These are phyloP conservation scores for Mycena maculata DNA, from an alignment of 768 basidiomycete genomes.

Conservation along the genomic window DNA sequence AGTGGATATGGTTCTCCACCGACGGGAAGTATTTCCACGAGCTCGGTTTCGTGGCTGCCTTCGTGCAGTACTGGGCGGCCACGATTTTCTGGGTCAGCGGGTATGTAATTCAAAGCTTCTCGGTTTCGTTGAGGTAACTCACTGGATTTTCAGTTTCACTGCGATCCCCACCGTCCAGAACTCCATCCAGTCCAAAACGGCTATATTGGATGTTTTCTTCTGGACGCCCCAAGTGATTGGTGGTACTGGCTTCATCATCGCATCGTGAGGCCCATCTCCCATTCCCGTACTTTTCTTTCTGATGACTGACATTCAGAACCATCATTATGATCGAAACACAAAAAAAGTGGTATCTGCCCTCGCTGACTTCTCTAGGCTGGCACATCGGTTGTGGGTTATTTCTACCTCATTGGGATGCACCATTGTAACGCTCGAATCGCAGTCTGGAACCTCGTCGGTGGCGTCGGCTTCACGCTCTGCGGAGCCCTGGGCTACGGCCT, in stretches of 20 bases:
- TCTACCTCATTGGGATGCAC: not conserved
- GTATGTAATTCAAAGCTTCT: constrained; percentile 34
- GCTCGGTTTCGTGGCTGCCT: constrained; percentile 61
- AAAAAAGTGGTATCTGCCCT: constrained; percentile 63
- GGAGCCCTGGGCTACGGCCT: constrained; percentile 66
- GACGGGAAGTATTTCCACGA: constrained; percentile 53
- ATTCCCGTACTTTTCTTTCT: not conserved
- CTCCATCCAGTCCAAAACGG: constrained; percentile 42
- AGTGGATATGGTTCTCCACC: constrained; percentile 55
- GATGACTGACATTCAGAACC: constrained; percentile 32
- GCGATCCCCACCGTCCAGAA: constrained; percentile 51
- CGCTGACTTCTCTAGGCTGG: constrained; percentile 63
- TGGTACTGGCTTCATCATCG: constrained; percentile 68
- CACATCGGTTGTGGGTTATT: constrained; percentile 55
- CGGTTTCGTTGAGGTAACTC: constrained; percentile 21
- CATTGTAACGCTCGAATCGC: constrained; percentile 2
- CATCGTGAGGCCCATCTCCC: constrained; percentile 44
- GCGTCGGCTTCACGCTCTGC: constrained; percentile 67
- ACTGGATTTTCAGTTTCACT: constrained; percentile 44
- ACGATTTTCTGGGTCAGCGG: constrained; percentile 72
- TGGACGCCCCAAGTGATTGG: constrained; percentile 76
- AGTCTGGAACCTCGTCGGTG: constrained; percentile 73
- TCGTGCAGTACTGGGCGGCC: constrained; percentile 65
- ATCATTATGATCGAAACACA: constrained; percentile 69
- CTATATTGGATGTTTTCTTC: constrained; percentile 59